Conservation (phyloP, 179 eudicot species). For the Amaranthus tricolor region DNA sequence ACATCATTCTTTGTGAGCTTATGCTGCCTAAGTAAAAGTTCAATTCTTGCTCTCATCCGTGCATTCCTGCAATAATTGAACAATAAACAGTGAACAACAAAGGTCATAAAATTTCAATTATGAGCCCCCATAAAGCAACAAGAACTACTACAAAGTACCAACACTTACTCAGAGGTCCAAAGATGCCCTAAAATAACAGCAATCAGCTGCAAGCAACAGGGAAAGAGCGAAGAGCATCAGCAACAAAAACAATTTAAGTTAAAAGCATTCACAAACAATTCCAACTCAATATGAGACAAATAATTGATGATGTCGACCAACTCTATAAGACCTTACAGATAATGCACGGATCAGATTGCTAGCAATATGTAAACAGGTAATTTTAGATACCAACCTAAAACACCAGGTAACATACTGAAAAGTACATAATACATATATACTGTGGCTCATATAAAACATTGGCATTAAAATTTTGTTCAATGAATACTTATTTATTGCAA, state of each 20-base stretch:
- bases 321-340: neutral
- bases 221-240: slow-evolving; percentile 22
- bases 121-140: neutral
- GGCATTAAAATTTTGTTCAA: too few species aligned
- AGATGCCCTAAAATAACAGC: slow-evolving; percentile 88
- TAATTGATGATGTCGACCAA: neutral
- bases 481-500: too few species aligned
- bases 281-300: neutral
- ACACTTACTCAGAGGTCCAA: slow-evolving; percentile 95
- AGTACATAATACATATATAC: neutral
- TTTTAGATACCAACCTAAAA: neutral
- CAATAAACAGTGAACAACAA: slow-evolving; percentile 13
- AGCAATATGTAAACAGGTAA: neutral
- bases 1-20: slow-evolving; percentile 74
- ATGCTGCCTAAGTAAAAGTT: slow-evolving; percentile 81
- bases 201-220: slow-evolving; percentile 58
- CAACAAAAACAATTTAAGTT: neutral
- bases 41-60: slow-evolving; percentile 76
- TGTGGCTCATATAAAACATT: neutral
- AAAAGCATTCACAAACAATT: neutral
- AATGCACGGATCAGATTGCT: neutral
- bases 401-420: neutral
- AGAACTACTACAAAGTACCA: neutral
- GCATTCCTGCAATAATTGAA: slow-evolving; percentile 48
- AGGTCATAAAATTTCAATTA: neutral